Conservation (phyloP, 1,284 basidiomycete genomes). For the Polyporus tsugae region DNA sequence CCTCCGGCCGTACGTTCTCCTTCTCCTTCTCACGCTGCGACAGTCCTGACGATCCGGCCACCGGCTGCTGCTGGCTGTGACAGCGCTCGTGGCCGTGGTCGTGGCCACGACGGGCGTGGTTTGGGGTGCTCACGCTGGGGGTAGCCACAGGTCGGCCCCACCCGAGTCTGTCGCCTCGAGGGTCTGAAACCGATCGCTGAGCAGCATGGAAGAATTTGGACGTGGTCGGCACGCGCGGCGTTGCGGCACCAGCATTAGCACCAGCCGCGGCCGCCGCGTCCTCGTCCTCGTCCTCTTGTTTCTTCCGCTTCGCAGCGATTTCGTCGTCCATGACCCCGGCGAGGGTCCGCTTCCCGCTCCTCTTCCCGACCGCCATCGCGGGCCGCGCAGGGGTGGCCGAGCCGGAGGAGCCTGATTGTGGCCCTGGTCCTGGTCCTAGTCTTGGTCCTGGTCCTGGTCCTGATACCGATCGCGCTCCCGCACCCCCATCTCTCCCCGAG, state of each 20-base stretch:
- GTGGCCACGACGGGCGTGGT: conserved; percentile 11
- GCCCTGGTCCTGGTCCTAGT: neutral
- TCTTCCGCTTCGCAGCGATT: conserved; percentile 59
- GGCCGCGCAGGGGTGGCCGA: conserved; percentile 6
- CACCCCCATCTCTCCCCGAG: conserved; percentile 41
- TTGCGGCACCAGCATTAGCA: conserved; percentile 11
- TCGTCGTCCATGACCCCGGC: conserved; percentile 74
- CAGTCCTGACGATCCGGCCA: conserved; percentile 51
- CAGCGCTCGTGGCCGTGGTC: neutral
- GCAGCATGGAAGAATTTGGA: conserved; percentile 39
- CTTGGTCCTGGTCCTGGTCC: neutral
- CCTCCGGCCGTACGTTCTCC: conserved; percentile 49
- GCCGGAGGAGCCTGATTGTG: conserved; percentile 1
- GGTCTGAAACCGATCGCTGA: conserved; percentile 34
- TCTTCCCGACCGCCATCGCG: conserved; percentile 54
- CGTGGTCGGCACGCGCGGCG: conserved; percentile 31
- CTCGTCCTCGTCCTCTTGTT: conserved; percentile 45
- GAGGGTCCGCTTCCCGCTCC: conserved; percentile 78
- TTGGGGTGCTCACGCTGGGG: neutral
- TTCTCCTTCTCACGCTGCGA: conserved; percentile 46
- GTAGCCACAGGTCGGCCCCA: conserved; percentile 13
- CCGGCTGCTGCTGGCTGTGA: conserved; percentile 22
- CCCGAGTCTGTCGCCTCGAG: conserved; percentile 28
- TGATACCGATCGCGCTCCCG: conserved; percentile 7
- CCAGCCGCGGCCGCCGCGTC: neutral